Base-by-base conservation (phyloP, 805 yeast genomes). In the Saccharomycopsis malanga region DNA sequence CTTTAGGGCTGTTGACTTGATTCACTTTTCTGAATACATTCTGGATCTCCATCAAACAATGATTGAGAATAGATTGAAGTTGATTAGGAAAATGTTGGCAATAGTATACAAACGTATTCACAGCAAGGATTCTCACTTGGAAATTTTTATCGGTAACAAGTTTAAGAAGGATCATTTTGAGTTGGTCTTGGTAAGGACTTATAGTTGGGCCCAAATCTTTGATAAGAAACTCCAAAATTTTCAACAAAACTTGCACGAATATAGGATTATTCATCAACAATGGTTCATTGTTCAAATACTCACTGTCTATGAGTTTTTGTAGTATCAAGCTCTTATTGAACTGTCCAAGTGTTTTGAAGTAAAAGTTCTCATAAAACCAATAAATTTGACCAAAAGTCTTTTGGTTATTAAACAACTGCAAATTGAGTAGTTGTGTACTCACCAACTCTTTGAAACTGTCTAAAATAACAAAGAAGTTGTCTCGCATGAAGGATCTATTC, bases 91-190 rank as follows among this genome's bases (percentile, higher is more conserved):
- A 58, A 58, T 55, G 56, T 37, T 54, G 24, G 52, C 67, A 56
- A 57, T 65, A 54, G 53, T 58, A 53, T 35, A 61, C 65, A 30
- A 70, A 50, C 3, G 60, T 57, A 35, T 69, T 68, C 32, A 62
- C 64, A 0, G 79, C 63, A 34, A 65, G 60, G 4, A 70, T 61
- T 48, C 81, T 66, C 4, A 72, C 57, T 30, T 64, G 63, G 45
- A 67, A 69, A 24, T 65, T 66, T 24, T 65, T 63, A 35, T 68
- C 62, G 5, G 65, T 58, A 30, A 70, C 60, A 5, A 76, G 55
- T 18, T 61, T 60, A 45, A 69, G 57, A 2, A 76, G 50, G 18
- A 60, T 61, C 1, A 55, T 45, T 29, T 69, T 62, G 0, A 74
- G 57, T 21, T 63, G 59, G 0, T 53, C 52, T n/a, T 55, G 57